Base-by-base conservation (phyloP, 768 basidiomycete genomes). In the Rhizopogon rudus region DNA sequence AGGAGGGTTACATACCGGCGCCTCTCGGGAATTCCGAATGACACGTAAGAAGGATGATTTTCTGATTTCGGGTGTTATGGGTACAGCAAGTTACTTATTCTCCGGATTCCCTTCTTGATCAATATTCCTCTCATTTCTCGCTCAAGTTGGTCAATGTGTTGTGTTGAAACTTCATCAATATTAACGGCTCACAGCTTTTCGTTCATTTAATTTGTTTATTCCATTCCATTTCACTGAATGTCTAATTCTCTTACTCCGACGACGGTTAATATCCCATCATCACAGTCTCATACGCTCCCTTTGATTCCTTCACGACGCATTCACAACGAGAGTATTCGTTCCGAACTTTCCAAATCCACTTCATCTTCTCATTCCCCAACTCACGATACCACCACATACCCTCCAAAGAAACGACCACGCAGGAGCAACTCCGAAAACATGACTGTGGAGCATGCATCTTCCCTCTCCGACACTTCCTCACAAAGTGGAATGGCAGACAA, bases 401-500 rank as follows among this genome's bases (percentile, higher is more conserved):
- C 43, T 29, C 13, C 55, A 37, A 40, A 52, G 50, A 70, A 70
- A 60, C 61, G 60, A 61, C 52, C 4, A 48, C 64, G 59, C 22
- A 33, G 31, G 1, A 40, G 53, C 46, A 51, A 35, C 16, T 25
- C n/a, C 16, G 44, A 54, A 48, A 53, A 58, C 45, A 69, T 71
- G 69, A 37, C 61, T 20, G 52, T 56, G 16, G 63, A 59, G 22
- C 65, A 60, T 5, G 57, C 66, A 45, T 71, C 68, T 6, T 56
- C 70, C 58, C 51, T 48, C 9, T 71, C 70, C 9, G 69, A 66
- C 49, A 74, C 75, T 42, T 79, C 79, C 57, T 82, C 82, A 8
- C 81, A 82, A 63, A 78, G 75, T 56, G 79, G 75, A 17, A 71
- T 81, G 75, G 81, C 81, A 7, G 86, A 87, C 66, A 82, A 75